Evolutionary conservation across 345 rosid genomes (phyloP), one percentile per base, ranked within the genome.

Genomic region (Salix viminalis): DNA sequence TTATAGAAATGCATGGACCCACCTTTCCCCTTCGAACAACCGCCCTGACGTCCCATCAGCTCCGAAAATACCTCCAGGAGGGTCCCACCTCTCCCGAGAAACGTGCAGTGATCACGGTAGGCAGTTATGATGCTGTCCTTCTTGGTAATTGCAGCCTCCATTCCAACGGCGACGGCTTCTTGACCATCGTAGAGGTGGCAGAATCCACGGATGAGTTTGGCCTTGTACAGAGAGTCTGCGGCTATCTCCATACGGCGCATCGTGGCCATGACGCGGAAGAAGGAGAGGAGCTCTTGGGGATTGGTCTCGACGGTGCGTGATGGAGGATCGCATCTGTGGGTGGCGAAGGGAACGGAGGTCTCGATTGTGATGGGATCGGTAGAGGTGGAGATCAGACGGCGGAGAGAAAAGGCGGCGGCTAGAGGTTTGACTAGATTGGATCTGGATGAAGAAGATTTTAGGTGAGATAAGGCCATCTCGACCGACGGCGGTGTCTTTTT

Each of bases 201-300:
- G 84, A 96, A 96, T 6, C 99, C 99, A 30, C 97, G 93, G 81
- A 96, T 91, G 66, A 96, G 97, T 82, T 93, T 96, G n/a, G 98
- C 91, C 84, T 96, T 96, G 91, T 95, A 95, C 69, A 95, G 97
- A 23, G 99, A 93, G 81, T 96, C 98, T 37, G 99, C 89, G 10
- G 99, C 99, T 80, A 96, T 93, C 88, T 96, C 97, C 96, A 92
- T 88, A 3, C 99, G 85, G 3, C 99, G 97, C 99, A 96, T 96
- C 75, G 67, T 23, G 32, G 99, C 94, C 99, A 96, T 90, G 84
- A 81, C 84, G 15, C 86, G 85, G 91, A 89, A 96, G 91, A 93
- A 93, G 75, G 82, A 18, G 42, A 90, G 81, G 48, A 96, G 96
- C 86, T 93, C 98, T n/a, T 84, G 69, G 0, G 86, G 67, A 9